phyloP scores from a whole-genome alignment of 805 yeast genomes.

The Blastobotrys americana region DNA sequence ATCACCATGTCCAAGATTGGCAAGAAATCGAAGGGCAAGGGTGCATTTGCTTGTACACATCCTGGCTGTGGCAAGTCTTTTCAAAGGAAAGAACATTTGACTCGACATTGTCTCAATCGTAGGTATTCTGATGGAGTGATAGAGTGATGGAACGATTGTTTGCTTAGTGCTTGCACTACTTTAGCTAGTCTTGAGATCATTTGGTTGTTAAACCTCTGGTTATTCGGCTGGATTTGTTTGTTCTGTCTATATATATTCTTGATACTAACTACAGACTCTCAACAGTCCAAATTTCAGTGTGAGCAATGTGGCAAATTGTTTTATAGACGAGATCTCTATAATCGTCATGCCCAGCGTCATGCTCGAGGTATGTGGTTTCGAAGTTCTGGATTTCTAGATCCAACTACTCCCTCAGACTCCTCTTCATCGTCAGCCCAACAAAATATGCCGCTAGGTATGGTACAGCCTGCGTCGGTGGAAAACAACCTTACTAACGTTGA shows the following conservation, averaged over 20 bases:
- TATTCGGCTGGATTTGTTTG: no score
- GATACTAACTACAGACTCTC: conserved; percentile 7
- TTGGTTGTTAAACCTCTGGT: no score
- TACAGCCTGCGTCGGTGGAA: background rate
- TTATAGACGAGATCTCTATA: conserved; percentile 46
- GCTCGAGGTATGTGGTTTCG: conserved; percentile 17
- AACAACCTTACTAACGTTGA: no score
- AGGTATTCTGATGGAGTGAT: conserved; percentile 3
- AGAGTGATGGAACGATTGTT: background rate
- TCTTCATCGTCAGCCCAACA: background rate
- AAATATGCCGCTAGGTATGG: background rate
- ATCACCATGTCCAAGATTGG: background rate
- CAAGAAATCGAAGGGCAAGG: background rate
- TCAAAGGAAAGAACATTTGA: conserved; percentile 11
- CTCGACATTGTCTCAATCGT: conserved; percentile 12
- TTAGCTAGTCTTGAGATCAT: no score
- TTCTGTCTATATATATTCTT: background rate
- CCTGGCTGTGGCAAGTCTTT: conserved; percentile 12
- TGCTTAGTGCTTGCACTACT: background rate
- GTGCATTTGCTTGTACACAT: conserved; percentile 5
- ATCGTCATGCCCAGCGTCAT: conserved; percentile 39
- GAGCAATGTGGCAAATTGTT: conserved; percentile 40
- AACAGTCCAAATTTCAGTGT: conserved; percentile 15
- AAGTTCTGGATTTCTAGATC: conserved; percentile 4
- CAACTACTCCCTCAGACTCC: background rate